Evolutionary conservation across 176 grass and related monocot genomes (phyloP), one percentile per base, ranked within the genome.

Genomic region (Aegilops longissima): DNA sequence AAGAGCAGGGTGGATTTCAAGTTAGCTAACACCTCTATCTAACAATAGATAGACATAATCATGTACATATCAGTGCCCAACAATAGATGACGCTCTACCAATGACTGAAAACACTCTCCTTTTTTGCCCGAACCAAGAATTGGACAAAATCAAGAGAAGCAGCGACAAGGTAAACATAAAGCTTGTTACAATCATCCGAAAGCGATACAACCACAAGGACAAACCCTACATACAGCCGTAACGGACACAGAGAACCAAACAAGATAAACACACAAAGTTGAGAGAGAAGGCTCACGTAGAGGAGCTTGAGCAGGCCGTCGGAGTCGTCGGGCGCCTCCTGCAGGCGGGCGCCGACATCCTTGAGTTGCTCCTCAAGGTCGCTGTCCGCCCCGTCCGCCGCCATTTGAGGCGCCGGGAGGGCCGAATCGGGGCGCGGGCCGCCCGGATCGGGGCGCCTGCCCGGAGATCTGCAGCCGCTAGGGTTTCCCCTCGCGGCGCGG

Each of bases 221-320:
- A 67, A 35, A 20, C 58, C 20, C 44, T 20, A 67, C 27, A 80
- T 9, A 18, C 20, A 78, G 51, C 73, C 64, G 65, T 34, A 84
- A 36, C 45, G 13, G 80, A 38, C 39, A 36, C 35, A 38, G 14
- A 73, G 18, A 73, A 24, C 21, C 68, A 61, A 21, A 1, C 39
- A 64, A 65, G 12, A 30, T 11, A 40, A 77, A 77, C 29, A 52
- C 3, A 49, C 9, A 35, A 61, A 77, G 62, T 5, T 34, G 5
- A 29, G 73, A 56, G 5, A 87, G 76, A 35, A 61, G 69, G 13
- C 78, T 88, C 82, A 95, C 93, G n/a, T 76, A 21, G 67, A 95
- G 91, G 83, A 95, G 91, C 24, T 77, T 64, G 62, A 95, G 86
- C 24, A 95, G 87, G 61, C 86, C 86, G 12, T 85, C 78, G 29